These are phyloP conservation scores for Drosera capensis DNA, from an alignment of 148 eudicot genomes.

Conservation along the genomic window DNA sequence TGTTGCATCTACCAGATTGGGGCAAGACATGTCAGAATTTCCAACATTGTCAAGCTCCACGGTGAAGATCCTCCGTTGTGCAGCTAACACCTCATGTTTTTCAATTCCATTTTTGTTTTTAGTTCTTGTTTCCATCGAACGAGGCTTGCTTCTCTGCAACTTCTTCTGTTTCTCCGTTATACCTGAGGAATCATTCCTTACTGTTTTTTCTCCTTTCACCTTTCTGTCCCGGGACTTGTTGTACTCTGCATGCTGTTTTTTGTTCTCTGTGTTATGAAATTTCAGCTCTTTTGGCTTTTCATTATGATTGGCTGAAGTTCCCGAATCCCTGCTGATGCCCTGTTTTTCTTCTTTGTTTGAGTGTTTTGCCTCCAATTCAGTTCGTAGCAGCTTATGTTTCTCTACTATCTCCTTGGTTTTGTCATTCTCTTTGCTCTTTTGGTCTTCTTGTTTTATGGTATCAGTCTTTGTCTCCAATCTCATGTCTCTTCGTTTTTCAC, in stretches of 20 bases:
- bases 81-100: conserved; percentile 7
- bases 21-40: too few relatives aligned
- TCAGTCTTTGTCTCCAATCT: conserved; percentile 7
- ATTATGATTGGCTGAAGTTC: conserved; percentile 13
- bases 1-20: conserved; percentile 13
- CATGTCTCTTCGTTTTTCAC: conserved; percentile 7
- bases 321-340: conserved; percentile 10
- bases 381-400: neutral
- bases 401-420: conserved; percentile 12
- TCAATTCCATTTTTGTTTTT: conserved; percentile 14
- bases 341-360: conserved; percentile 5
- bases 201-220: conserved; percentile 11
- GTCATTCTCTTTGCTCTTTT: conserved; percentile 6
- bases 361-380: neutral
- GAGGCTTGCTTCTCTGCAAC: conserved; percentile 16
- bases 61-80: too few relatives aligned
- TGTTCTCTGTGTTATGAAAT: conserved; percentile 17
- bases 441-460: conserved; percentile 3
- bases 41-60: too few relatives aligned
- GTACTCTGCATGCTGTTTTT: conserved; percentile 15
- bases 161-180: conserved; percentile 12
- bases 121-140: conserved; percentile 7
- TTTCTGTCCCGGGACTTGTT: conserved; percentile 16
- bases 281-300: conserved; percentile 13
- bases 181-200: conserved; percentile 10